phyloP scores from a whole-genome alignment of 768 basidiomycete species.

The Trametes cinnabarina region DNA sequence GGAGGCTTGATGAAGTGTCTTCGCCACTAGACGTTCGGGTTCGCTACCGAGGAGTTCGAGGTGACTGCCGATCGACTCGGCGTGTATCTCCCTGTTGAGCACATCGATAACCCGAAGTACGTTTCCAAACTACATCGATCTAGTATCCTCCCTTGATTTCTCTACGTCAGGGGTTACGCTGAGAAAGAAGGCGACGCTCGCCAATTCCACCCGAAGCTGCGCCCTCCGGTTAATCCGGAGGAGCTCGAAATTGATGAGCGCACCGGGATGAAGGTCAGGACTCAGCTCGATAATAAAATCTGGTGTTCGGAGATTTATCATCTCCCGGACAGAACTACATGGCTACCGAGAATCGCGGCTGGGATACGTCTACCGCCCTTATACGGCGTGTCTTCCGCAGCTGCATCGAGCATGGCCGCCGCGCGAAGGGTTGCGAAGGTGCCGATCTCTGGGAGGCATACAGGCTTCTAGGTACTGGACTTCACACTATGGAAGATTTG shows the following conservation, averaged over 20 bases:
- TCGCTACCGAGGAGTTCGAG: conserved; percentile 65
- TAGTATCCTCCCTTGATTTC: too few relatives aligned
- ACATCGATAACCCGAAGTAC: conserved; percentile 77
- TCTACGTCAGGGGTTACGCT: conserved; percentile 54
- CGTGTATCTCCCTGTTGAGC: conserved; percentile 75
- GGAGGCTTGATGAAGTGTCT: background rate
- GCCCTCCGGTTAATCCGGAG: conserved; percentile 67
- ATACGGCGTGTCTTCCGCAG: conserved; percentile 58
- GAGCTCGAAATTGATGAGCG: conserved; percentile 76
- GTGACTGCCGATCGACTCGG: conserved; percentile 72
- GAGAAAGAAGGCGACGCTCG: conserved; percentile 71
- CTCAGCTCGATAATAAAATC: background rate
- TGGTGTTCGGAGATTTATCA: background rate
- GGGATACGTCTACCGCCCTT: conserved; percentile 74
- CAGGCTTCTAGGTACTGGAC: conserved; percentile 64
- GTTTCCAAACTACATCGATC: conserved; percentile 3
- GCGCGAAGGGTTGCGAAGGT: conserved; percentile 51
- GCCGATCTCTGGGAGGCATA: conserved; percentile 65
- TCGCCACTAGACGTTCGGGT: conserved; percentile 51
- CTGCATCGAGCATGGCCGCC: conserved; percentile 70
- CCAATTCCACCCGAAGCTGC: conserved; percentile 64
- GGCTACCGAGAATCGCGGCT: conserved; percentile 62
- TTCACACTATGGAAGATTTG: conserved; percentile 73
- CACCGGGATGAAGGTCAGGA: conserved; percentile 73
- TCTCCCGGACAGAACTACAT: conserved; percentile 67